Percentiles rank a stretch among this genome's conserved stretches.
Evolutionary conservation across 768 basidiomycete species (phyloP).

Genomic region (Holtermannia corniformis): DNA sequence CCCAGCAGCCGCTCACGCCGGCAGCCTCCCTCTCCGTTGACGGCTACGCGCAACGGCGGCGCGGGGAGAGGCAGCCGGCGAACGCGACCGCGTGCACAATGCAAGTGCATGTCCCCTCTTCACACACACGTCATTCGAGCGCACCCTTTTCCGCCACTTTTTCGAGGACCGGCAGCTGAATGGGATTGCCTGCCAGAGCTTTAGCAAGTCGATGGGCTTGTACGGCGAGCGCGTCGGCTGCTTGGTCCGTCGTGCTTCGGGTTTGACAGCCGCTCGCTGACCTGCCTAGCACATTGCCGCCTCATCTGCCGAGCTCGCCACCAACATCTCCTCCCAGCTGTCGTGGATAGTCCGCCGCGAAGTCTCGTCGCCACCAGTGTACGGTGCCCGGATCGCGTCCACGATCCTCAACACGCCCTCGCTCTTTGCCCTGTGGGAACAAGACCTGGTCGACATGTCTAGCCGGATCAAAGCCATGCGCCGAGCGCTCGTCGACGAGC

Average conservation of each 20-base stretch:
- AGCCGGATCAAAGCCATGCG: constrained; percentile 83
- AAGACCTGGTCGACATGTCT: constrained; percentile 80
- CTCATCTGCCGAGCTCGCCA: constrained; percentile 52
- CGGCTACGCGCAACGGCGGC: too few relatives aligned
- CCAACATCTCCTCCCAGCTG: constrained; percentile 59
- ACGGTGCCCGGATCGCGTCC: constrained; percentile 59
- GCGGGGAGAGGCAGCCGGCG: background rate
- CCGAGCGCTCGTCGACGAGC: constrained; percentile 56
- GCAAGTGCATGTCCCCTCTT: too few relatives aligned
- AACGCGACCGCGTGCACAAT: too few relatives aligned
- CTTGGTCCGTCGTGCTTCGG: too few relatives aligned
- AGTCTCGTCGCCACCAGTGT: constrained; percentile 64
- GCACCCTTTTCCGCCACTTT: constrained; percentile 1
- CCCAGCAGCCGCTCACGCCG: too few relatives aligned
- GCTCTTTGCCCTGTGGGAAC: constrained; percentile 24
- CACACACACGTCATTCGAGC: too few relatives aligned
- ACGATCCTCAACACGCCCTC: constrained; percentile 18
- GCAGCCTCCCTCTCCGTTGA: too few relatives aligned
- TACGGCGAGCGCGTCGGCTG: constrained; percentile 94
- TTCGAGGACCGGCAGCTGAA: background rate
- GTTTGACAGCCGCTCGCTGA: too few relatives aligned
- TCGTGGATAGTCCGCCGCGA: constrained; percentile 23
- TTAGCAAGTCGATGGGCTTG: constrained; percentile 75
- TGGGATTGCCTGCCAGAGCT: constrained; percentile 8
- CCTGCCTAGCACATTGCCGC: constrained; percentile 82